A percentile compares a stretch with the other conserved stretches of the same genome.
Conservation (phyloP, 169 alveolate genomes). For the Plasmodium inui region DNA sequence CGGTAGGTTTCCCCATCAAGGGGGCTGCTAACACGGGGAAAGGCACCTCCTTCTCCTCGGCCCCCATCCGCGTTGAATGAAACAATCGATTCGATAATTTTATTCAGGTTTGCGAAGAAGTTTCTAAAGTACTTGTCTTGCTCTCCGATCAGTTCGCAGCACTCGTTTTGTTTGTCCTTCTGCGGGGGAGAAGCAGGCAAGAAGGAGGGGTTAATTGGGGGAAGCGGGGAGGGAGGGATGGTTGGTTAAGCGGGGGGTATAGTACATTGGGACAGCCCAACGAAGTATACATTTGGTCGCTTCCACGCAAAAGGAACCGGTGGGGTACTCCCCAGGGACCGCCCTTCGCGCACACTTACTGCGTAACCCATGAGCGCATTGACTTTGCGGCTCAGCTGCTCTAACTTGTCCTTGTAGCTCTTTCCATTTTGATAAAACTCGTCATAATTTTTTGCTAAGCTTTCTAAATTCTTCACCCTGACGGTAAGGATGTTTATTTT, state of each 20-base stretch:
- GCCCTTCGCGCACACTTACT: constrained; percentile 10
- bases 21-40: not conserved
- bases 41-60: not conserved
- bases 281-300: not conserved
- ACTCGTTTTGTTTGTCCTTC: constrained; percentile 66
- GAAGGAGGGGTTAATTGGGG: not conserved
- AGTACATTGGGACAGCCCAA: not conserved
- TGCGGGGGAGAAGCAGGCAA: not conserved
- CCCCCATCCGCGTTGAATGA: not conserved
- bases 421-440: constrained; percentile 7
- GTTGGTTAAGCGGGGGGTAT: not conserved
- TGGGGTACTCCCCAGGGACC: not conserved
- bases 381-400: not conserved
- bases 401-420: constrained; percentile 12
- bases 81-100: constrained; percentile 19
- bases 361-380: constrained; percentile 16
- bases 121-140: constrained; percentile 42
- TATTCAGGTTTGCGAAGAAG: constrained; percentile 38
- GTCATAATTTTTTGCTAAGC: constrained; percentile 34
- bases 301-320: not conserved
- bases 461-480: constrained; percentile 43
- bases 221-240: too few relatives aligned
- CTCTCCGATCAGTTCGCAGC: constrained; percentile 30
- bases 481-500: constrained; percentile 44
- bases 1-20: not conserved